Evolutionary conservation across 2,329 filamentous ascomycete species (phyloP).

Genomic region (Alternaria gaisen): DNA sequence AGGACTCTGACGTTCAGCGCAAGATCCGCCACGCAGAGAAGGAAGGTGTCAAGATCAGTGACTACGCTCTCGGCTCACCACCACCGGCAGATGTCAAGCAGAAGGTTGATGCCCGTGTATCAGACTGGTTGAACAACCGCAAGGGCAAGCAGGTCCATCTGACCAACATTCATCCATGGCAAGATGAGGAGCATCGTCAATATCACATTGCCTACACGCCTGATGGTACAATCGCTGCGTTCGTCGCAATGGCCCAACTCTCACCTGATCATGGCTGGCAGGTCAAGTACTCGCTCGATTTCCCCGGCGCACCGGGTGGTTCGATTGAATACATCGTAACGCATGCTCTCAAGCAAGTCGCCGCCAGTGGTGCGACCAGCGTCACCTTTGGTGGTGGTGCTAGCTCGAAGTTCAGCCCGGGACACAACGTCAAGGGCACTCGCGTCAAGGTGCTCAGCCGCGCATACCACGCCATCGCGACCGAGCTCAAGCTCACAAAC

Average conservation of each 20-base stretch:
- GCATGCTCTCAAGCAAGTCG: conserved; percentile 70
- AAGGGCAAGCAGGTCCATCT: conserved; percentile 89
- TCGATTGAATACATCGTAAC: conserved; percentile 86
- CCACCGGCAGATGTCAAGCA: conserved; percentile 72
- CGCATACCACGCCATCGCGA: conserved; percentile 82
- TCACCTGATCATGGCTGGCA: conserved; percentile 86
- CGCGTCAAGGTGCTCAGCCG: conserved; percentile 82
- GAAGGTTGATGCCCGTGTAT: conserved; percentile 75
- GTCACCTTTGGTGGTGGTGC: conserved; percentile 92
- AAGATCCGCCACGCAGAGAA: conserved; percentile 84
- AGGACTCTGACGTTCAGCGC: conserved; percentile 71
- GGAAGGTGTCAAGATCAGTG: conserved; percentile 82
- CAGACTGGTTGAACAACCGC: conserved; percentile 80
- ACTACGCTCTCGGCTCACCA: conserved; percentile 71
- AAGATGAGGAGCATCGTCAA: conserved; percentile 81
- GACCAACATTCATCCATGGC: conserved; percentile 89
- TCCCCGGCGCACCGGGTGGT: conserved; percentile 84
- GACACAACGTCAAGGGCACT: conserved; percentile 81
- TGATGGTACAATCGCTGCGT: conserved; percentile 74
- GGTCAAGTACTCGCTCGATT: conserved; percentile 95
- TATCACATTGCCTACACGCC: conserved; percentile 83
- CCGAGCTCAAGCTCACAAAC: conserved; percentile 80
- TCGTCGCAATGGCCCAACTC: conserved; percentile 85
- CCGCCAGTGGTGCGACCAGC: conserved; percentile 66
- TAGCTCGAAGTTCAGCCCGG: conserved; percentile 75